Evolutionary conservation across 208 protist species (phyloP).

Genomic region (Angomonas desouzai): DNA sequence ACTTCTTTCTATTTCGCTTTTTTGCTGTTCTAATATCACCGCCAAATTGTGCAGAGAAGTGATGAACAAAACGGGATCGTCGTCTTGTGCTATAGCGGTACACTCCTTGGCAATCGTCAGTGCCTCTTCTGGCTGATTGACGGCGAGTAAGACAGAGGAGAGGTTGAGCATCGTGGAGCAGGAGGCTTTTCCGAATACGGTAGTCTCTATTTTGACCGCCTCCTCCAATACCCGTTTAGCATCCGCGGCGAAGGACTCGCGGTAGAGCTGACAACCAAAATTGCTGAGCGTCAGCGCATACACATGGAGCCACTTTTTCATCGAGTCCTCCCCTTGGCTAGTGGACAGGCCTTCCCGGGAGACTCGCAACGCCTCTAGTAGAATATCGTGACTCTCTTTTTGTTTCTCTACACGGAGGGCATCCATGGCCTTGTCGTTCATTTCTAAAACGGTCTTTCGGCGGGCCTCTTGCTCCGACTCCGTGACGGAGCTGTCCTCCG

Average conservation of each 20-base stretch:
- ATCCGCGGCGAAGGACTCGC: conserved; percentile 32
- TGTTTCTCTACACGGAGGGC: conserved; percentile 40
- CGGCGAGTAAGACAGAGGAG: conserved; percentile 66
- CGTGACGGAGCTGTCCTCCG: neutral
- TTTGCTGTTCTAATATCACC: conserved; percentile 62
- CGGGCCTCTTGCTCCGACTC: neutral
- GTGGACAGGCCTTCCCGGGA: conserved; percentile 17
- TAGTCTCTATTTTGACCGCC: conserved; percentile 52
- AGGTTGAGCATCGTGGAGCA: conserved; percentile 88
- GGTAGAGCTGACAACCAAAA: conserved; percentile 74
- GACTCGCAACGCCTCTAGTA: conserved; percentile 27
- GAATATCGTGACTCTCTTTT: conserved; percentile 25
- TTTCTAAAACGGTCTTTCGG: conserved; percentile 22
- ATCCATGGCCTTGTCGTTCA: conserved; percentile 75
- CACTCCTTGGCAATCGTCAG: conserved; percentile 62
- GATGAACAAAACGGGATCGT: conserved; percentile 64
- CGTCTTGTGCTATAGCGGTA: conserved; percentile 40
- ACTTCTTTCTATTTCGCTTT: conserved; percentile 27
- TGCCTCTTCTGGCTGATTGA: conserved; percentile 45
- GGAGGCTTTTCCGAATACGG: conserved; percentile 55
- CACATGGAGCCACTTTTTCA: conserved; percentile 52
- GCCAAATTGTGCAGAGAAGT: conserved; percentile 82
- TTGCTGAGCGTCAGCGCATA: conserved; percentile 79
- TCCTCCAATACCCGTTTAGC: conserved; percentile 45
- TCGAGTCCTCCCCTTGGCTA: neutral